Evolutionary conservation across 306 rosid genomes (phyloP).

Genomic region (Nissolia schottii): DNA sequence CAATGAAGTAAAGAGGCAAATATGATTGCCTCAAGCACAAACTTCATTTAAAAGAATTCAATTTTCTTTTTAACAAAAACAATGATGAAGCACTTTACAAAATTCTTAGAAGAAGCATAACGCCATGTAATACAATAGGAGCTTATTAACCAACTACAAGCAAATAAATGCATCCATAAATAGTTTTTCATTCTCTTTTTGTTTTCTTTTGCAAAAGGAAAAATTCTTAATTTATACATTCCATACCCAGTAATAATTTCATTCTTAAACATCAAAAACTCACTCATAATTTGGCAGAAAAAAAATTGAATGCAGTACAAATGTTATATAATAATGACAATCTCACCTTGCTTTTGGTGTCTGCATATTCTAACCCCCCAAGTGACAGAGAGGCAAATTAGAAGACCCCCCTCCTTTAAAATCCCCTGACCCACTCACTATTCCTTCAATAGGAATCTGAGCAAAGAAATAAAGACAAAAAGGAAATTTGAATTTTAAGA

Average conservation of each 20-base stretch:
- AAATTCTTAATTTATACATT: not conserved
- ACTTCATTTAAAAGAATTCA: not conserved
- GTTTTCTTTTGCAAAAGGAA: not conserved
- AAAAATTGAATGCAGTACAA: not conserved
- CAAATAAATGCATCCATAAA: not conserved
- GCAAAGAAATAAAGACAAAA: slow-evolving; percentile 39
- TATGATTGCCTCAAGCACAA: not conserved
- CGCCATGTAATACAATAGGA: not conserved
- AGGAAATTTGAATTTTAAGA: slow-evolving; percentile 43
- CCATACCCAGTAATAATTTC: not conserved
- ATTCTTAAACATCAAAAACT: not conserved
- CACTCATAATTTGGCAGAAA: not conserved
- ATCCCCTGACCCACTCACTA: slow-evolving; percentile 61
- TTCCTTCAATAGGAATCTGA: slow-evolving; percentile 43
- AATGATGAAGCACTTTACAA: not conserved
- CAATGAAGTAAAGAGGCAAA: not conserved
- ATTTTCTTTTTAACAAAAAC: not conserved
- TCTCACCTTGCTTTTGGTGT: slow-evolving; percentile 81
- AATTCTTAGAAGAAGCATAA: not conserved
- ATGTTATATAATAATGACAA: slow-evolving; percentile 12
- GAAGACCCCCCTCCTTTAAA: slow-evolving; percentile 27
- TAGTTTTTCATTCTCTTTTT: not conserved
- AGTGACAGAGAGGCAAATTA: slow-evolving; percentile 20
- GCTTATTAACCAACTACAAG: not conserved
- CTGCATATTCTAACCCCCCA: slow-evolving; percentile 53